Evolutionary conservation across 805 yeast species (phyloP), one percentile per base, ranked within the genome.

Genomic region (Lipomyces oligophaga): DNA sequence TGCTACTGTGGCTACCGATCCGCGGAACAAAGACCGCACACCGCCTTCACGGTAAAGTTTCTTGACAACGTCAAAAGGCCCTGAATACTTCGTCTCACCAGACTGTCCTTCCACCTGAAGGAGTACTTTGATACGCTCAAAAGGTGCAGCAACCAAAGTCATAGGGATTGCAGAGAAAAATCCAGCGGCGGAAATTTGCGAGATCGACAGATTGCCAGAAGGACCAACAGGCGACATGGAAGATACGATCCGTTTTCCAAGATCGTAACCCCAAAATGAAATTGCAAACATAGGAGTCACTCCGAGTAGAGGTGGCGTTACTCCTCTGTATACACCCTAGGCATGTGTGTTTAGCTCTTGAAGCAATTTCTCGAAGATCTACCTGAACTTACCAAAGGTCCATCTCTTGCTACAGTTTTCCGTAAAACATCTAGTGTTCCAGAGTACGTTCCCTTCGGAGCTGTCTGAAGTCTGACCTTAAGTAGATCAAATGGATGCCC

Each of bases 201-300:
- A 74, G 52, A 83, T 78, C 8, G 85, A 65, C 55, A 90, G 75
- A 19, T 67, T 63, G 1, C 67, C 63, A 15, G 66, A 58, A 25
- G 70, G 67, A 5, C 64, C 57, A 3, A 31, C 36, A 7, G 63
- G 59, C 5, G 74, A 35, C 11, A 60, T 67, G 3, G 66, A 55
- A 1, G 76, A 58, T 2, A 89, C 94, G 2, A 90, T 48, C 54
- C 78, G 79, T 69, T 87, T 88, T 53, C 97, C 97, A 43, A 86
- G 73, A 62, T 88, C 97, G 67, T 93, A 90, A 62, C 97, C 97
- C 97, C 98, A 90, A 71, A 90, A 90, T 1, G 95, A 84, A 20
- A 93, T 93, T 1, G 97, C 97, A 72, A 93, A 93, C 85, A 90
- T 93, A 24, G 98, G 98, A 0, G 97, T 93, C 19, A 90, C 97